These are phyloP conservation scores for Chrysoporthe austroafricana DNA, from an alignment of 2,329 filamentous ascomycete genomes.

Conservation along the genomic window DNA sequence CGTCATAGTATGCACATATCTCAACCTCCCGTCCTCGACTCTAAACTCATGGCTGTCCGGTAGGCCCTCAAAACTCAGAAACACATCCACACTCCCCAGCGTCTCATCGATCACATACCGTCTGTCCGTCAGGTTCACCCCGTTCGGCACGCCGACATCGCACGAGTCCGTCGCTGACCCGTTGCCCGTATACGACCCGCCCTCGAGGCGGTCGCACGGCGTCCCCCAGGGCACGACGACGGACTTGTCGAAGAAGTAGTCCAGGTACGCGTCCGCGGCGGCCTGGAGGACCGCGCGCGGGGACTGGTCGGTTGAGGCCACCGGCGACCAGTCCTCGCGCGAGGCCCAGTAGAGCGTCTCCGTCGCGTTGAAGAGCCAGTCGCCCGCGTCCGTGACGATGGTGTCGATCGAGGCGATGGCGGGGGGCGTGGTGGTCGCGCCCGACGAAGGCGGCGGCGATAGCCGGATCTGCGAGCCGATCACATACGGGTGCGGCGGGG, in stretches of 20 bases:
- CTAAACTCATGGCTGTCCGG: constrained; percentile 34
- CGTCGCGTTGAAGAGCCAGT: constrained; percentile 46
- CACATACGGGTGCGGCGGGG: constrained; percentile 39
- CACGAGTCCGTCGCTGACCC: constrained; percentile 38
- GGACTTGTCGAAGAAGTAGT: constrained; percentile 42
- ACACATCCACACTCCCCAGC: constrained; percentile 31
- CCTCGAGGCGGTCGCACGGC: constrained; percentile 44
- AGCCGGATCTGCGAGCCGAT: constrained; percentile 42
- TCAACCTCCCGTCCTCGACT: constrained; percentile 31
- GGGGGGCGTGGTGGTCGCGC: constrained; percentile 19
- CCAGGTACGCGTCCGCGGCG: constrained; percentile 43
- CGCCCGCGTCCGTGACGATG: constrained; percentile 40
- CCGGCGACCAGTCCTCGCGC: constrained; percentile 41
- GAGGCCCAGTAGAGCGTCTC: constrained; percentile 41
- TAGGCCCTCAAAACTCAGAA: constrained; percentile 31
- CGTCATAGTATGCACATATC: constrained; percentile 34
- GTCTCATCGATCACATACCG: constrained; percentile 36
- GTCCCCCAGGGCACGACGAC: constrained; percentile 44
- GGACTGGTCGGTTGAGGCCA: constrained; percentile 39
- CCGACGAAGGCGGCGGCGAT: constrained; percentile 24
- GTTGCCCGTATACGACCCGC: constrained; percentile 40
- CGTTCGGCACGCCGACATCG: constrained; percentile 42
- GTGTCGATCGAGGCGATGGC: constrained; percentile 36
- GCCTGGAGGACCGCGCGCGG: constrained; percentile 41
- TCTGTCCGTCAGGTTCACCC: constrained; percentile 32